Evolutionary conservation across 2,329 filamentous ascomycete genomes (phyloP), one percentile per base, ranked within the genome.

Genomic region (Phoma sp.): DNA sequence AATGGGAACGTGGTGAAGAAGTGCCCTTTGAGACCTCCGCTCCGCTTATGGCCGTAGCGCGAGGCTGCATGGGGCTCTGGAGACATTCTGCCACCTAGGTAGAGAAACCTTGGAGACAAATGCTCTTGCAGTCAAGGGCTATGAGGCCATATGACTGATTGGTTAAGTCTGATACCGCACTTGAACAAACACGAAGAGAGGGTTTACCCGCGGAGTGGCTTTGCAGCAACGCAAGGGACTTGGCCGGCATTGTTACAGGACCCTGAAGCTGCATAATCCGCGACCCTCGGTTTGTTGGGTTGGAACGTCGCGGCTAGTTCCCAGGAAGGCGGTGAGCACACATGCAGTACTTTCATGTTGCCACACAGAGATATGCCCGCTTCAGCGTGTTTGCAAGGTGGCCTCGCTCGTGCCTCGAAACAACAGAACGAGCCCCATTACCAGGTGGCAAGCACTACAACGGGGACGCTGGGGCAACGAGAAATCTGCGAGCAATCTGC

Each of bases 11-110:
- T 4, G 5, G 23, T 23, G 11, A 48, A 47, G 47, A 37, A 27
- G 22, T 30, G 29, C 41, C 47, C 51, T 59, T 14, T n/a, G 13
- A n/a, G n/a, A 35, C 13, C 13, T 10, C 56, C 50, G 44, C 53
- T 63, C 58, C 60, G 55, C 48, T 59, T 47, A 55, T 52, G 52
- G 54, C 60, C 57, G 60, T 59, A 65, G 64, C 61, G 42, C 50
- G 33, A 32, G 39, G 51, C 45, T 47, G 25, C 44, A 44, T 35
- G 55, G 50, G 44, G 57, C 32, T 29, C 38, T 18, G 43, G 29
- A 49, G 5, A 22, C 9, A 22, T 36, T 41, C 42, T 46, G 49
- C 49, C 49, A 52, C 48, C 32, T 36, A 41, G 24, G 42, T 13
- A 32, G 4, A 23, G 23, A 18, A 27, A 24, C 23, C 3, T 23